Evolutionary conservation across 805 yeast genomes (phyloP), one percentile per base, ranked within the genome.

Genomic region (Teunomyces barrocoloradensis): DNA sequence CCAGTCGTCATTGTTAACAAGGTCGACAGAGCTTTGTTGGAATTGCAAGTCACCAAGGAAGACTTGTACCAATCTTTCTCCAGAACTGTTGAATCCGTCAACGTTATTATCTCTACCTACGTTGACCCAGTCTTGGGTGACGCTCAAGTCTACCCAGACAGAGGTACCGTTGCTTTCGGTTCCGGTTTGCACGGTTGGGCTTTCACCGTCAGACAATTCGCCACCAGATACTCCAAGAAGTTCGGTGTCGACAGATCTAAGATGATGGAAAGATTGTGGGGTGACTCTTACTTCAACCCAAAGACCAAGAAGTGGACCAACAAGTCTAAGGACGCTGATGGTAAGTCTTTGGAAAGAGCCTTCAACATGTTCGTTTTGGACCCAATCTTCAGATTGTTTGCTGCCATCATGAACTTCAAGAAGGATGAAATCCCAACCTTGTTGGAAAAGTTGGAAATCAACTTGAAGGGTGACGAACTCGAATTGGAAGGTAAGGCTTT

Each of bases 141-240:
- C 71, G 85, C 81, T 68, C 98, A 92, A 82, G 98, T 92, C 59
- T 92, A 86, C 96, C 99, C 99, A 78, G 95, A 92, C 76, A 77
- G 78, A 73, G 99, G 99, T 81, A 92, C 98, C 76, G 96, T 92
- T 71, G 99, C 99, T 64, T 92, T 92, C 79, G 98, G 96, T 82
- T 94, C 98, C 76, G 99, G 98, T 87, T 83, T 92, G 73, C 99
- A 92, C 85, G 99, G 99, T 79, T 92, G 99, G 99, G 98, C 97
- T 74, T 92, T 92, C 92, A 92, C 99, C 66, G 87, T 92, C 73
- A 89, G 99, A 79, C 98, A 92, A 83, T 92, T 92, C 66, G 97
- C 98, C 66, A 77, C 81, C 79, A 89, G 96, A 82, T 92, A 94
- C 85, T 84, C 97, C 75, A 90, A 91, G 90, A 94, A 92, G 81